Conservation (phyloP, 768 basidiomycete species). For the Mycena sanguinolenta region DNA sequence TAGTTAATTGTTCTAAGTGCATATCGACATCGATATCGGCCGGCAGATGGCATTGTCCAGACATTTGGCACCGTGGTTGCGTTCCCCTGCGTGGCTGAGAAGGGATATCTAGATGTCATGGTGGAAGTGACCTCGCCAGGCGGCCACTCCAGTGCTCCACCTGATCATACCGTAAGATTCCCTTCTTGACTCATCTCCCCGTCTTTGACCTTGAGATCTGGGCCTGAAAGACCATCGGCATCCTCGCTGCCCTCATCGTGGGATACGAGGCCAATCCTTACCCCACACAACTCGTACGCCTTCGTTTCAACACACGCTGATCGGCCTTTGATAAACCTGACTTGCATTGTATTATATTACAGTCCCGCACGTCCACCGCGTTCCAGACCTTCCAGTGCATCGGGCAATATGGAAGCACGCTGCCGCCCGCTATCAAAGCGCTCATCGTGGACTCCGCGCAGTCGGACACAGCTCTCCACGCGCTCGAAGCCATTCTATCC, state of each 20-base stretch:
- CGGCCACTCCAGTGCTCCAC: constrained; percentile 77
- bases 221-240: constrained; percentile 62
- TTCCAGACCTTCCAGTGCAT: constrained; percentile 64
- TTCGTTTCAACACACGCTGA: neutral
- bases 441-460: constrained; percentile 50
- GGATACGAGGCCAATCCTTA: constrained; percentile 62
- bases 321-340: neutral
- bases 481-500: constrained; percentile 54
- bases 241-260: constrained; percentile 66
- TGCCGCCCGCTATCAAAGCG: constrained; percentile 51
- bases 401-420: constrained; percentile 59
- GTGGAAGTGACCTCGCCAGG: constrained; percentile 65
- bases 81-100: constrained; percentile 62
- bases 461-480: constrained; percentile 55
- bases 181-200: neutral
- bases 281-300: constrained; percentile 50
- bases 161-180: constrained; percentile 65
- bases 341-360: neutral
- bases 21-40: neutral
- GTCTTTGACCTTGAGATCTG: neutral
- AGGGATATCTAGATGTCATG: constrained; percentile 57
- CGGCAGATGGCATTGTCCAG: constrained; percentile 34
- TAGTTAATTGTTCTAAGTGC: no score
- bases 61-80: constrained; percentile 55
- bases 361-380: constrained; percentile 56